Evolutionary conservation across 2,329 filamentous ascomycete genomes (phyloP), one percentile per base, ranked within the genome.

Genomic region (Fusarium sp.): DNA sequence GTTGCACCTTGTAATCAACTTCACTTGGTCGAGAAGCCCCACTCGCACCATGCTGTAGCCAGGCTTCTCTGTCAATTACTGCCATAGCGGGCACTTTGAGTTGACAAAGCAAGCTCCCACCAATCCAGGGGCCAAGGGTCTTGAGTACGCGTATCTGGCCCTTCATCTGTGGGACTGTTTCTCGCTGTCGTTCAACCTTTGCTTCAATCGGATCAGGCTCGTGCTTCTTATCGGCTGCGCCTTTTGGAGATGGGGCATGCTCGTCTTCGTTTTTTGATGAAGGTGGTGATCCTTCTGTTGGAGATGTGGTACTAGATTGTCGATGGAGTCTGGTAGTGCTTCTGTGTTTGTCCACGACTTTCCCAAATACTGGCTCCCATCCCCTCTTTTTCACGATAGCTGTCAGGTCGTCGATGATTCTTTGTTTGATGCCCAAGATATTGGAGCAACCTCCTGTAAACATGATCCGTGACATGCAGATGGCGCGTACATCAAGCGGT

Each of bases 391-490:
- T 83, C 8, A 96, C 85, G 1, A 97, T 82, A 2, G 82, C 80
- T 6, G 87, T 85, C 2, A 98, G 81, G 74, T 98, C 94, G 60
- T 91, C 87, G 32, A 97, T 81, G 40, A 97, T 86, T 27, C 95
- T 89, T 25, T 86, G 85, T 70, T 93, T 94, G 27, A 99, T 82
- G 2, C 96, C 96, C 1, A 94, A 87, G 11, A 98, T 89, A 27
- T 87, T 87, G 8, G 94, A 90, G 49, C 92, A 92, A 4, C 94
- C 94, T 32, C 96, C 96, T 0, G 91, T 91, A 75, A 99, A 92
- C 18, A 97, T 84, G 47, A 98, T 92, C 41, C 95, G 92, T 2
- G 94, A 90, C 90, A 98, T 96, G 79, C 95, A 98, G 7, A 91
- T 82, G 2, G 92, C 91, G 25, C 96, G 90, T 6, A 94, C 90